Evolutionary conservation across 2,329 filamentous ascomycete species (phyloP).

Genomic region (Aureobasidium sp.): DNA sequence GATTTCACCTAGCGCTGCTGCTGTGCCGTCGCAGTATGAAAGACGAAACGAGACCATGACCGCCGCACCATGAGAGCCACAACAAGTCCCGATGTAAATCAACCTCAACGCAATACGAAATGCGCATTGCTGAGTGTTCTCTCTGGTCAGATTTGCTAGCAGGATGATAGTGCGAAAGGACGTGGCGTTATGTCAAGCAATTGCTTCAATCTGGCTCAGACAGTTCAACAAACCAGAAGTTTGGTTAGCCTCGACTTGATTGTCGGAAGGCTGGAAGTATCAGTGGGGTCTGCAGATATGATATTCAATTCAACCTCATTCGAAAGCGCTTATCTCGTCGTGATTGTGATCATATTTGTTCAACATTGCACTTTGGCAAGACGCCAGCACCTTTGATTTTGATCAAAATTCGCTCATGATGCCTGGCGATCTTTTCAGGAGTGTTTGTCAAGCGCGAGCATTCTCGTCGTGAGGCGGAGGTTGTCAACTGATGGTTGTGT

Average conservation of each 20-base stretch:
- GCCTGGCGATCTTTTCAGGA: not conserved
- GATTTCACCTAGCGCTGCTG: not conserved
- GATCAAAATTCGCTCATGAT: not conserved
- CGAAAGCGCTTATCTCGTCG: not conserved
- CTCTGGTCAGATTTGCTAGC: not conserved
- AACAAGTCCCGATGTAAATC: not conserved
- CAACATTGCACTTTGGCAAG: not conserved
- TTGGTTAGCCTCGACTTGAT: not conserved
- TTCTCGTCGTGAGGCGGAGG: not conserved
- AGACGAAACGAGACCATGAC: not conserved
- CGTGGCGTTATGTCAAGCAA: not conserved
- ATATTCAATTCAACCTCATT: not conserved
- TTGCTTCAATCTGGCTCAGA: not conserved
- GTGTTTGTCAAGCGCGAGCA: not conserved
- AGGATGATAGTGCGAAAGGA: not conserved
- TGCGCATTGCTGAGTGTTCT: not conserved
- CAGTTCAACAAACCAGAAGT: not conserved
- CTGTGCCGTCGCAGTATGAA: not conserved
- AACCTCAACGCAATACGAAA: too few relatives aligned
- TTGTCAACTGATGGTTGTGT: not conserved
- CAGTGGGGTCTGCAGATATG: not conserved
- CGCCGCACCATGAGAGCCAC: not conserved
- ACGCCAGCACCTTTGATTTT: not conserved
- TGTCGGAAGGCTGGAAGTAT: not conserved
- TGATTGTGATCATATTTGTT: not conserved